Base-by-base conservation (phyloP, 306 rosid genomes). In the Begonia peltatifolia region DNA sequence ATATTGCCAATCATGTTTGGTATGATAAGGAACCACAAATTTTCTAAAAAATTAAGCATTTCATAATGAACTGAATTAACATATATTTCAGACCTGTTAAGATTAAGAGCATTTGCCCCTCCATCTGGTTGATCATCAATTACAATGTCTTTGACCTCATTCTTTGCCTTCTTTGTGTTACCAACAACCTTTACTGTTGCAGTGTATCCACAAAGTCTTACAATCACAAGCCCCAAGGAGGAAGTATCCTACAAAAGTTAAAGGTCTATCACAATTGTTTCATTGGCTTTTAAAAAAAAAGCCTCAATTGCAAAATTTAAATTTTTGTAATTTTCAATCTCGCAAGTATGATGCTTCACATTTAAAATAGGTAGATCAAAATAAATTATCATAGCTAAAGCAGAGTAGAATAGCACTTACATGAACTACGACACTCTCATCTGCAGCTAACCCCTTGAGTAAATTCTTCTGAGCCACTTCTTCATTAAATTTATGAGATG, bases 31-130 rank as follows among this genome's bases (percentile, higher is more conserved):
- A 30, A 30, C 9, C 38, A 5, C 38, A 30, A 30, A 30, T 30
- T 30, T 30, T 30, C 38, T 30, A 1, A 30, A 30, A 30, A 30
- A 30, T 5, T 6, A 30, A 30, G 9, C 38, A 30, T 30, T 30
- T 30, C 38, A 30, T 30, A 30, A 30, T 30, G 38, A 30, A 30
- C 38, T 30, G 42, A 50, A 14, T n/a, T n/a, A 15, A 20, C 6
- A 17, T 1, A 50, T n/a, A 10, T 11, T 44, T 64, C 15, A 42
- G 42, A 89, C 97, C 97, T 90, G 71, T 90, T 90, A 52, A 79
- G 50, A 62, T 83, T 90, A 51, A 90, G 94, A 69, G 94, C 75
- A 73, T 90, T 90, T 14, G 88, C 97, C 8, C 97, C 97, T 71
- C 95, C 97, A 43, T 83, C 84, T 53, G 75, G 87, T 59, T 74